phyloP scores from a whole-genome alignment of 768 basidiomycete genomes.

The Hericium rajendrae region DNA sequence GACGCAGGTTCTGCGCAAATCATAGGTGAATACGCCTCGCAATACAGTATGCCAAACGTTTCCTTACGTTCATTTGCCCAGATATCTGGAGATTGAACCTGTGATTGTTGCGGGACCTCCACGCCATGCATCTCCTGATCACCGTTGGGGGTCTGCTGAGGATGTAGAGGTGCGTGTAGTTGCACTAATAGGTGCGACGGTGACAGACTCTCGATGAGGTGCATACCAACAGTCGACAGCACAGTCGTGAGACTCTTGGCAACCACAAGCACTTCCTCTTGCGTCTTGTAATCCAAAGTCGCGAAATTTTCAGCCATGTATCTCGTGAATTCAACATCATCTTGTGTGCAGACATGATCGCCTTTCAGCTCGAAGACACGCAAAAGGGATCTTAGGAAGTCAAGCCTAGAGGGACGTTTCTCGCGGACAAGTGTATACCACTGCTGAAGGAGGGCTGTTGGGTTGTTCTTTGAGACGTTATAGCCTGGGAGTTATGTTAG shows the following conservation, averaged over 20 bases:
- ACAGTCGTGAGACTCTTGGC: constrained; percentile 69
- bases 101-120: not conserved
- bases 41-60: too few relatives aligned
- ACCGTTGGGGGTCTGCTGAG: not conserved
- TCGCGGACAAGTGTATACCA: constrained; percentile 93
- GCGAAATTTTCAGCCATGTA: constrained; percentile 96
- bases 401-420: constrained; percentile 76
- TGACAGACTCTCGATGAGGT: constrained; percentile 64
- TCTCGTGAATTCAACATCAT: constrained; percentile 77
- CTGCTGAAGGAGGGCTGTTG: constrained; percentile 68
- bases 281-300: constrained; percentile 87
- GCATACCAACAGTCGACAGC: constrained; percentile 73
- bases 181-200: constrained; percentile 63
- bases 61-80: too few relatives aligned
- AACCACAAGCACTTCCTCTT: constrained; percentile 85
- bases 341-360: constrained; percentile 49
- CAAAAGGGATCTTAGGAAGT: constrained; percentile 76
- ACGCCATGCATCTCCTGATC: not conserved
- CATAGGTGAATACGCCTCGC: too few relatives aligned
- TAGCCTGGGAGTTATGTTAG: constrained; percentile 38
- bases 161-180: constrained; percentile 29
- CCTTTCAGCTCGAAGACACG: constrained; percentile 75
- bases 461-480: constrained; percentile 43
- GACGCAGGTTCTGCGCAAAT: too few relatives aligned
- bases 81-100: not conserved